phyloP scores from a whole-genome alignment of 805 yeast species.

The Candida coleopterorum region DNA sequence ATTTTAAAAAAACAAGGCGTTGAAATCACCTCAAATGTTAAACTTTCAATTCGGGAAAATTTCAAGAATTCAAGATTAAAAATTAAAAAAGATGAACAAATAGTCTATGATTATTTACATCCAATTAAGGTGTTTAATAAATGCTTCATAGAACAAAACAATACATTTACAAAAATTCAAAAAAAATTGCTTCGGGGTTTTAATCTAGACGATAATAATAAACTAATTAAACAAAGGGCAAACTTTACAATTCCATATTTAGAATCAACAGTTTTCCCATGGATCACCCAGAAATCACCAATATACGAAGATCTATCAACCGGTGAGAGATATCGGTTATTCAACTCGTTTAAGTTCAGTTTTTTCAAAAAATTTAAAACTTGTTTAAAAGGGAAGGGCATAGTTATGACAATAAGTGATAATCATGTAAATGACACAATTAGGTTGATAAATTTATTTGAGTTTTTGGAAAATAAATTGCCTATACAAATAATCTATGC shows the following conservation, averaged over 20 bases:
- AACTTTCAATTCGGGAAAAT: constrained; percentile 3
- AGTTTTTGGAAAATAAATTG: constrained; percentile 23
- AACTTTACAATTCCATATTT: constrained; percentile 6
- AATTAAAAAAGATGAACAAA: constrained; percentile 16
- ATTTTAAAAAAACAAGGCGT: constrained; percentile 1
- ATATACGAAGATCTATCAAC: constrained; percentile 7
- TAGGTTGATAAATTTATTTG: constrained; percentile 22
- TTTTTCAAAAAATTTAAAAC: constrained; percentile 9
- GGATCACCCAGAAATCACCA: constrained; percentile 21
- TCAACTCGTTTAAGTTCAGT: constrained; percentile 1
- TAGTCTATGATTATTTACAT: constrained; percentile 20
- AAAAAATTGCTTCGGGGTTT: constrained; percentile 4
- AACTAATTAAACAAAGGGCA: not conserved
- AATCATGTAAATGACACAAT: constrained; percentile 18
- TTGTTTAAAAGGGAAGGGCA: constrained; percentile 26
- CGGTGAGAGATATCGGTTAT: not conserved
- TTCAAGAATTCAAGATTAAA: constrained; percentile 4
- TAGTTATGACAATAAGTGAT: constrained; percentile 29
- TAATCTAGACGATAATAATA: not conserved
- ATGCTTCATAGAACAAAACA: constrained; percentile 15
- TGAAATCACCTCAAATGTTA: constrained; percentile 5
- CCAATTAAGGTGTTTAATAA: constrained; percentile 20
- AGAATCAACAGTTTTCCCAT: constrained; percentile 18
- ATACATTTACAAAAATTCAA: constrained; percentile 8
- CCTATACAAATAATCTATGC: constrained; percentile 31